These are phyloP conservation scores for Ceratocystiopsis sp. DNA, from an alignment of 2,329 filamentous ascomycete species.

Conservation along the genomic window DNA sequence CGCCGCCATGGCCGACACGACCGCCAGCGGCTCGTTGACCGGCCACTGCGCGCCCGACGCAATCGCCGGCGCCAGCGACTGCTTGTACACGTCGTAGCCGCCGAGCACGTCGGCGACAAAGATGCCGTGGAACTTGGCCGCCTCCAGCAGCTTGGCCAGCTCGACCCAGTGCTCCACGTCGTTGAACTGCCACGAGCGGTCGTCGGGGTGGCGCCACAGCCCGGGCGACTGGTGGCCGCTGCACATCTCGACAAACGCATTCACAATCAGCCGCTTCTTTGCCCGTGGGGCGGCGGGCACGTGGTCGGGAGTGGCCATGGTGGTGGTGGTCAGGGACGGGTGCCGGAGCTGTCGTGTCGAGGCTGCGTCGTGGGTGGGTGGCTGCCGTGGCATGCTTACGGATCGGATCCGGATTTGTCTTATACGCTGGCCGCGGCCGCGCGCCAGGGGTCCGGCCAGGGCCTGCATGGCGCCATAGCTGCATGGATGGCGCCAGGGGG, in stretches of 20 bases:
- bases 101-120: slow-evolving; percentile 48
- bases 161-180: slow-evolving; percentile 42
- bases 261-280: slow-evolving; percentile 5
- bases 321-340: too few species aligned
- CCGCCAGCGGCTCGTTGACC: slow-evolving; percentile 48
- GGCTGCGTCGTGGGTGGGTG: too few species aligned
- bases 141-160: slow-evolving; percentile 40
- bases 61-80: slow-evolving; percentile 42
- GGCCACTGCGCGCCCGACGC: slow-evolving; percentile 51
- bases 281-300: too few species aligned
- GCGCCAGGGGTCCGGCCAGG: too few species aligned
- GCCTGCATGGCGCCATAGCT: too few species aligned
- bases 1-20: slow-evolving; percentile 15
- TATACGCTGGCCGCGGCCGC: too few species aligned
- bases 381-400: too few species aligned
- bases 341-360: too few species aligned
- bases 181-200: slow-evolving; percentile 45
- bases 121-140: slow-evolving; percentile 46
- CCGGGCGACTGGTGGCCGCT: slow-evolving; percentile 30
- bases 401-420: too few species aligned
- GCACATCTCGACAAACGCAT: slow-evolving; percentile 11
- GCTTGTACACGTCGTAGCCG: slow-evolving; percentile 55
- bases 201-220: slow-evolving; percentile 43
- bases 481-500: too few species aligned
- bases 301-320: too few species aligned